Percentiles rank a stretch among this genome's conserved stretches.
Conservation (phyloP, 805 yeast species). For the Nematodospora valgi region DNA sequence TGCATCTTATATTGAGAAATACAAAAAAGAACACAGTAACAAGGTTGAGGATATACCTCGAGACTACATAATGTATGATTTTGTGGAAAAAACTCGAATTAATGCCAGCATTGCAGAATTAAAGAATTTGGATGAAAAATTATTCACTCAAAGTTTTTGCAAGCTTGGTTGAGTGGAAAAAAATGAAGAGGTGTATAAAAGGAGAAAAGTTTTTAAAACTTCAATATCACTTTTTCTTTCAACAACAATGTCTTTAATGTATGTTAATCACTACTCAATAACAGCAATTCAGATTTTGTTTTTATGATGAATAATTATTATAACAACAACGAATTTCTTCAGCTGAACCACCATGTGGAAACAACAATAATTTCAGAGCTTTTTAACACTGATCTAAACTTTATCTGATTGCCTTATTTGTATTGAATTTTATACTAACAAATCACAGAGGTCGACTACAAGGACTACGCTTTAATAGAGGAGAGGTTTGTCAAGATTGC, state of each 20-base stretch:
- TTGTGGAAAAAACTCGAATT: constrained; percentile 2
- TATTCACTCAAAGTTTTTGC: constrained; percentile 2
- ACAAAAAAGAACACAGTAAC: neutral
- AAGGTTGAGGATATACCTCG: constrained; percentile 4
- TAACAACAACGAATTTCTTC: constrained; percentile 60
- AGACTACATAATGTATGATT: constrained; percentile 6
- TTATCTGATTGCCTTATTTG: too few relatives aligned
- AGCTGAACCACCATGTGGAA: constrained; percentile 62
- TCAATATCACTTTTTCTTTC: neutral
- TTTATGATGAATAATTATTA: constrained; percentile 30
- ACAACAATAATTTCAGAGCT: constrained; percentile 57
- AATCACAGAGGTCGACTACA: too few relatives aligned
- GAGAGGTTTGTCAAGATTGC: too few relatives aligned
- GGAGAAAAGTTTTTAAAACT: constrained; percentile 2
- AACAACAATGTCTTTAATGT: constrained; percentile 1
- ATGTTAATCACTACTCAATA: neutral
- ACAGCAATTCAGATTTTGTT: constrained; percentile 5
- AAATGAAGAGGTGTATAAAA: neutral
- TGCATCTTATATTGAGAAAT: constrained; percentile 2
- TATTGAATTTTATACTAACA: too few relatives aligned
- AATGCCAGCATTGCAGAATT: constrained; percentile 6
- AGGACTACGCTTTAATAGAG: too few relatives aligned
- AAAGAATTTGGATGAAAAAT: neutral
- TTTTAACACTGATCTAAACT: constrained; percentile 60
- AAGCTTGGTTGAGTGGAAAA: neutral